These are phyloP conservation scores for Leccinum cinnamomeum DNA, from an alignment of 1,284 basidiomycete species.

Conservation along the genomic window DNA sequence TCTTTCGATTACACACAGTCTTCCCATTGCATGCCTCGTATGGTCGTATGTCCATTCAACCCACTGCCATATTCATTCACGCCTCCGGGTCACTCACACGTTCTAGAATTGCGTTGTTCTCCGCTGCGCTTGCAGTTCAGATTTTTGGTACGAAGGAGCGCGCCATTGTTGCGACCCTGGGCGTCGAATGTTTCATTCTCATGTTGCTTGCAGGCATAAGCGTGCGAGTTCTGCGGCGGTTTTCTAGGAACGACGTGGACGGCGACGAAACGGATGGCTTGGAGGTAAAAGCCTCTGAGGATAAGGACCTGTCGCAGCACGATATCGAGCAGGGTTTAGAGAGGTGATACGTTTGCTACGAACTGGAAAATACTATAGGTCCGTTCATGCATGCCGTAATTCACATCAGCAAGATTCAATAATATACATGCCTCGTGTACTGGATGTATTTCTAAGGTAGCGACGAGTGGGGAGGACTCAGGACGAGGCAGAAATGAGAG, in stretches of 20 bases:
- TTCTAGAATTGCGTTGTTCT: conserved; percentile 16
- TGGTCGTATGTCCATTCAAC: conserved; percentile 17
- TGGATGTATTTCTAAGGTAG: too few relatives aligned
- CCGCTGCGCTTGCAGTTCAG: conserved; percentile 5
- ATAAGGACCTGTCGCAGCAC: background rate
- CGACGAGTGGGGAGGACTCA: too few relatives aligned
- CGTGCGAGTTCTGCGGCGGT: conserved; percentile 3
- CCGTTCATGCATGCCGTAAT: background rate
- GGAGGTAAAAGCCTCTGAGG: background rate
- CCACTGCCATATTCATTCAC: background rate
- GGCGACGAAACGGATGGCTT: background rate
- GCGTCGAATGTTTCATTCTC: conserved; percentile 13
- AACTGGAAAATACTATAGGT: background rate
- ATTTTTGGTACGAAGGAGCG: background rate
- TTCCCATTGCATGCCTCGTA: conserved; percentile 21
- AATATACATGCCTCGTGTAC: too few relatives aligned
- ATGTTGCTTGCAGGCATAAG: conserved; percentile 2
- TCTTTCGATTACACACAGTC: conserved; percentile 18
- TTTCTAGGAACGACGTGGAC: background rate
- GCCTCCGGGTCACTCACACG: background rate
- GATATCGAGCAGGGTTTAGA: background rate
- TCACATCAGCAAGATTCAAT: background rate
- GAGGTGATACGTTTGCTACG: background rate
- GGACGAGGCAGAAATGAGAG: too few relatives aligned
- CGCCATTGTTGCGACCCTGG: background rate